A percentile compares a stretch with the other conserved stretches of the same genome.
phyloP scores from a whole-genome alignment of 1,139 yeast species.

The Geotrichum bryndzae region DNA sequence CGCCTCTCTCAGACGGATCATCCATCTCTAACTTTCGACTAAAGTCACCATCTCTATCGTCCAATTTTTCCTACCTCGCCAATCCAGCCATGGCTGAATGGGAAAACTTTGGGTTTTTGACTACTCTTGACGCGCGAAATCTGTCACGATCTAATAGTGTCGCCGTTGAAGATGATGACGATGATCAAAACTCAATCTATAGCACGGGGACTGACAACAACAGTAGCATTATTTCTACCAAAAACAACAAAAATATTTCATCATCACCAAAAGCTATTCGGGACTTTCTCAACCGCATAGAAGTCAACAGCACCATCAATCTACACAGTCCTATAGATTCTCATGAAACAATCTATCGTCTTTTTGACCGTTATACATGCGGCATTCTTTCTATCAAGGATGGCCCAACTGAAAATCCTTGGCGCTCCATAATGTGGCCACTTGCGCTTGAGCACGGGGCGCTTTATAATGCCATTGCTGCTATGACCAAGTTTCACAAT shows the following conservation, averaged over 20 bases:
- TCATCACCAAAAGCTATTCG: neutral
- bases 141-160: neutral
- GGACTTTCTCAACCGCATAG: slow-evolving; percentile 5
- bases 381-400: slow-evolving; percentile 58
- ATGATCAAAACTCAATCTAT: neutral
- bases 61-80: slow-evolving; percentile 14
- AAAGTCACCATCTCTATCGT: slow-evolving; percentile 13
- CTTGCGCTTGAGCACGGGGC: slow-evolving; percentile 50
- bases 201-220: neutral
- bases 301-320: neutral
- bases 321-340: slow-evolving; percentile 15
- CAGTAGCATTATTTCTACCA: neutral
- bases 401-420: slow-evolving; percentile 60
- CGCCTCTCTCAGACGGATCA: neutral
- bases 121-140: slow-evolving; percentile 1
- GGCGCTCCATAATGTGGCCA: slow-evolving; percentile 57
- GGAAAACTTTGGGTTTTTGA: slow-evolving; percentile 11
- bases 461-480: slow-evolving; percentile 54
- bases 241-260: neutral
- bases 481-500: slow-evolving; percentile 61
- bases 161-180: neutral
- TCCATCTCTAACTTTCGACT: neutral
- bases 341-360: slow-evolving; percentile 31
- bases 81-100: slow-evolving; percentile 11
- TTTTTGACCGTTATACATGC: slow-evolving; percentile 45